Evolutionary conservation across 31 red algal species (phyloP), one percentile per base, ranked within the genome.

Genomic region (Asparagopsis taxiformis): DNA sequence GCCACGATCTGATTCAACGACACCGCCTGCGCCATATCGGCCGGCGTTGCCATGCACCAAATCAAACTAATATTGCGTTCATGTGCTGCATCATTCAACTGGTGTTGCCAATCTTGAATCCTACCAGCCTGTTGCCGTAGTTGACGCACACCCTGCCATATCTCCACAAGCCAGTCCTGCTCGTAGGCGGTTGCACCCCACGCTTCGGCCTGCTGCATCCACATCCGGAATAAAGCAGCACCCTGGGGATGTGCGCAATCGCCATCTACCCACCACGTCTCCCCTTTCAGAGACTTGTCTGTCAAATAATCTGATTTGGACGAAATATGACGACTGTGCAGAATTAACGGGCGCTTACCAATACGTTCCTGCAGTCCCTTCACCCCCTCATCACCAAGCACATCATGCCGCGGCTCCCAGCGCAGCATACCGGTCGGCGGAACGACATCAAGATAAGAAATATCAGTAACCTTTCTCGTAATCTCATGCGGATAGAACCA

Each of bases 111-210:
- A 8, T 37, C 15, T 39, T 23, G 26, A 46, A 84, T 66, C 20
- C 80, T 65, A 17, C 80, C 68, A 8, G 80, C 52, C 21, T 36
- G 13, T 39, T 53, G 68, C 34, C 80, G 62, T 59, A 84, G 56
- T 15, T 62, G 52, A 3, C 80, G 68, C 51, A 84, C 80, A 29
- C 80, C 80, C 17, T 62, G 68, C 68, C 69, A 84, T 2, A 73
- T 48, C 38, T 84, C 80, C 16, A 84, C 80, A 29, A 84, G 52
- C 80, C 80, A 84, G 49, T 84, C 80, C 68, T 84, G 80, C 44
- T 84, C 80, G 44, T 59, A 73, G 21, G 61, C 38, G 21, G 66
- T 73, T 31, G 80, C 80, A 9, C 80, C 80, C 80, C 80, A 84
- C 11, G 44, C 56, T 3, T 23, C 30, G 15, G 80, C 80, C 31